Percentiles rank a stretch among this genome's conserved stretches.
These are phyloP conservation scores for Triangularia setosa DNA, from an alignment of 2,329 filamentous ascomycete species.

Conservation along the genomic window DNA sequence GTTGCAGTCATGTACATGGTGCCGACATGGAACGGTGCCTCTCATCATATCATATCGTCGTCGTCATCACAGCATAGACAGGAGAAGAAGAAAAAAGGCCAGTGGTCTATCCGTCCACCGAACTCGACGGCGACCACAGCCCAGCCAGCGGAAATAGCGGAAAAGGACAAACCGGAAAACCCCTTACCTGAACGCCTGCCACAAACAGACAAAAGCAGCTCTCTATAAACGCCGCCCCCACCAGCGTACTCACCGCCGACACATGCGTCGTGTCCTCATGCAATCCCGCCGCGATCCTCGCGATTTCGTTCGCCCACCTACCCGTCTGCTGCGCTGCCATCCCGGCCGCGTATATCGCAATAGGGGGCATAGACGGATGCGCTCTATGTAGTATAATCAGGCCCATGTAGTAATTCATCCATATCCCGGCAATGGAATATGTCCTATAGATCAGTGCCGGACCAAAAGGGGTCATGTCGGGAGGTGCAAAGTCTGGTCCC, in stretches of 20 bases:
- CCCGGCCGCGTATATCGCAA: slow-evolving; percentile 81
- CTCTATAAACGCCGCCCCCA: slow-evolving; percentile 80
- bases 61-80: not conserved
- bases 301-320: slow-evolving; percentile 68
- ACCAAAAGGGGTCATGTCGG: slow-evolving; percentile 74
- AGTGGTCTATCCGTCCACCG: not conserved
- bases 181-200: slow-evolving; percentile 65
- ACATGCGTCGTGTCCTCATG: slow-evolving; percentile 51
- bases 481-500: slow-evolving; percentile 58
- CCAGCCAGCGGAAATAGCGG: not conserved
- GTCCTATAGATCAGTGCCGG: slow-evolving; percentile 76
- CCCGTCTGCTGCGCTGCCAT: slow-evolving; percentile 71
- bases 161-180: not conserved
- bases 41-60: not conserved
- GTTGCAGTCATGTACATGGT: not conserved
- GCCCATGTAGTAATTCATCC: slow-evolving; percentile 83
- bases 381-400: slow-evolving; percentile 76
- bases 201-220: slow-evolving; percentile 81
- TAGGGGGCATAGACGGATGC: slow-evolving; percentile 87
- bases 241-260: slow-evolving; percentile 65
- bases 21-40: not conserved
- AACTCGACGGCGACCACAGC: not conserved
- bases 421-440: slow-evolving; percentile 81
- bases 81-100: not conserved
- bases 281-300: slow-evolving; percentile 73